A percentile compares a stretch with the other conserved stretches of the same genome.
Conservation (phyloP, 257 asterid genomes). For the Leonotis leonurus region DNA sequence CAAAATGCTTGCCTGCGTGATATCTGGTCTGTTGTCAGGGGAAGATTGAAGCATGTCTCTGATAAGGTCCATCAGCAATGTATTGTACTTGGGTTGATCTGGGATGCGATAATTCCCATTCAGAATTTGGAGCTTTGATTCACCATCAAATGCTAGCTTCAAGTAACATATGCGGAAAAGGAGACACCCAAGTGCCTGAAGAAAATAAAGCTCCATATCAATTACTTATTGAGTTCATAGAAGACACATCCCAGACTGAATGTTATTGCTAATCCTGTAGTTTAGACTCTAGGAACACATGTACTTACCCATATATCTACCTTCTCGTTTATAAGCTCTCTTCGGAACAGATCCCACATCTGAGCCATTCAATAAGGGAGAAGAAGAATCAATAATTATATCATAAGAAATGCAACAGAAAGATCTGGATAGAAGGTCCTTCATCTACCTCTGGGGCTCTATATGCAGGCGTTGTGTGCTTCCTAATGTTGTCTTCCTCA, state of each 20-base stretch:
- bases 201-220: conserved; percentile 10
- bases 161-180: conserved; percentile 90
- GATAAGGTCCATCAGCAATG: conserved; percentile 57
- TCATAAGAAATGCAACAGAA: conserved; percentile 21
- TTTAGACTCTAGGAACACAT: conserved; percentile 2
- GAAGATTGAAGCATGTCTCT: conserved; percentile 84
- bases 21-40: conserved; percentile 88
- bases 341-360: conserved; percentile 97
- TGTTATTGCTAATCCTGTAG: neutral
- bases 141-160: conserved; percentile 95
- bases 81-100: conserved; percentile 81
- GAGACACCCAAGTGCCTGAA: conserved; percentile 97
- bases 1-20: conserved; percentile 98
- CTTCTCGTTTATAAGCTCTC: conserved; percentile 84
- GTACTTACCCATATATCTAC: conserved; percentile 97
- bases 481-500: conserved; percentile 95
- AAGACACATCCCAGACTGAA: neutral
- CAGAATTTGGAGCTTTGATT: conserved; percentile 91
- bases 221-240: neutral
- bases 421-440: conserved; percentile 28
- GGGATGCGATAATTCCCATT: conserved; percentile 95
- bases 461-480: conserved; percentile 96
- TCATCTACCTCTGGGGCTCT: conserved; percentile 95
- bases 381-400: conserved; percentile 40
- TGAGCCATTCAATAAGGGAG: conserved; percentile 41